phyloP scores from a whole-genome alignment of 257 asterid genomes.

The Ehretia macrophylla region DNA sequence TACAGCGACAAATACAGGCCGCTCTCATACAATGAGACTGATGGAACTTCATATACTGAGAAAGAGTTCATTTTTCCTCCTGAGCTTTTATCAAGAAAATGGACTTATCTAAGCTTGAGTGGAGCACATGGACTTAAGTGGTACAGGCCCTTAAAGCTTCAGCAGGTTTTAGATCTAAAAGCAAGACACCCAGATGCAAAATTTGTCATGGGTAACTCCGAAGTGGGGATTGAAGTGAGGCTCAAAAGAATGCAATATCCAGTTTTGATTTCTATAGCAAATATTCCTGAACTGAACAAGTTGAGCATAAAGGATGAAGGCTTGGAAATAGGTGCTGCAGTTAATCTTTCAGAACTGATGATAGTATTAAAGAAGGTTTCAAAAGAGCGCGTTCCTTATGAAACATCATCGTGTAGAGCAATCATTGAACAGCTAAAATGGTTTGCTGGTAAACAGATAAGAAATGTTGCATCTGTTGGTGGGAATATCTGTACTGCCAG shows the following conservation, averaged over 20 bases:
- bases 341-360: conserved; percentile 70
- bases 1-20: conserved; percentile 35
- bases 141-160: conserved; percentile 77
- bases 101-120: conserved; percentile 41
- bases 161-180: conserved; percentile 57
- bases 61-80: conserved; percentile 95
- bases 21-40: conserved; percentile 53
- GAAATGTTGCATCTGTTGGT: conserved; percentile 83
- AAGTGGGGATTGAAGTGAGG: conserved; percentile 89
- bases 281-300: conserved; percentile 70
- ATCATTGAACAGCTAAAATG: conserved; percentile 75
- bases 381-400: conserved; percentile 41
- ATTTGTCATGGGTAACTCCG: conserved; percentile 83
- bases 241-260: conserved; percentile 70
- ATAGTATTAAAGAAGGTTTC: conserved; percentile 42
- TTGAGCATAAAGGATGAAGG: conserved; percentile 59
- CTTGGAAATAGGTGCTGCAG: conserved; percentile 87
- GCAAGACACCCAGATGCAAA: conserved; percentile 61
- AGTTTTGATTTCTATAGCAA: conserved; percentile 58
- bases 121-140: conserved; percentile 76
- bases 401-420: conserved; percentile 81
- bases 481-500: conserved; percentile 98
- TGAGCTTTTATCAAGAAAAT: conserved; percentile 64
- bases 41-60: conserved; percentile 67
- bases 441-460: conserved; percentile 95